Conservation (phyloP, 345 rosid genomes). For the Cardiospermum halicacabum region DNA sequence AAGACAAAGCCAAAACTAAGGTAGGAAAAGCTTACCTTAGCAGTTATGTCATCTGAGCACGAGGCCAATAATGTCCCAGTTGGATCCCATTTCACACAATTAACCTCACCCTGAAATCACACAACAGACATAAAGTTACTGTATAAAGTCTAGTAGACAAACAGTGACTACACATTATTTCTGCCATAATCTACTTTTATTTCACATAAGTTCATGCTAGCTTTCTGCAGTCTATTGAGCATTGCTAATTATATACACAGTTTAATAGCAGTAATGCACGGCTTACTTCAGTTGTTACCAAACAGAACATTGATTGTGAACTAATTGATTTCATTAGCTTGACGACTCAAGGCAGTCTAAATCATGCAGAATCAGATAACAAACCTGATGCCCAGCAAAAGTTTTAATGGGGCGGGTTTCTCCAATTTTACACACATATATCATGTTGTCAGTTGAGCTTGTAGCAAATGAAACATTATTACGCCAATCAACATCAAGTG, state of each 20-base stretch:
- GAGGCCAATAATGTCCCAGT: slow-evolving; percentile 89
- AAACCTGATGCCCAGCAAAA: slow-evolving; percentile 94
- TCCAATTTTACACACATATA: slow-evolving; percentile 92
- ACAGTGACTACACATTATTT: not conserved
- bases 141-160: not conserved
- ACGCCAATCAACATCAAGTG: slow-evolving; percentile 99
- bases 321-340: not conserved
- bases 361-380: slow-evolving; percentile 17
- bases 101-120: slow-evolving; percentile 87
- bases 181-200: too few relatives aligned
- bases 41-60: slow-evolving; percentile 95
- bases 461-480: slow-evolving; percentile 94
- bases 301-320: not conserved
- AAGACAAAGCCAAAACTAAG: slow-evolving; percentile 8
- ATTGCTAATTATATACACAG: not conserved
- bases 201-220: not conserved
- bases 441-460: slow-evolving; percentile 90
- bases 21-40: slow-evolving; percentile 54
- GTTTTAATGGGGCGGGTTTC: slow-evolving; percentile 66
- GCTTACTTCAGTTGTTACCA: not conserved
- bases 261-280: not conserved
- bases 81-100: slow-evolving; percentile 99
- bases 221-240: not conserved
- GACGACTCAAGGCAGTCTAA: not conserved
- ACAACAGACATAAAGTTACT: slow-evolving; percentile 17